Evolutionary conservation across 73 alveolate genomes (phyloP).

Genomic region (Effrenium voratum): DNA sequence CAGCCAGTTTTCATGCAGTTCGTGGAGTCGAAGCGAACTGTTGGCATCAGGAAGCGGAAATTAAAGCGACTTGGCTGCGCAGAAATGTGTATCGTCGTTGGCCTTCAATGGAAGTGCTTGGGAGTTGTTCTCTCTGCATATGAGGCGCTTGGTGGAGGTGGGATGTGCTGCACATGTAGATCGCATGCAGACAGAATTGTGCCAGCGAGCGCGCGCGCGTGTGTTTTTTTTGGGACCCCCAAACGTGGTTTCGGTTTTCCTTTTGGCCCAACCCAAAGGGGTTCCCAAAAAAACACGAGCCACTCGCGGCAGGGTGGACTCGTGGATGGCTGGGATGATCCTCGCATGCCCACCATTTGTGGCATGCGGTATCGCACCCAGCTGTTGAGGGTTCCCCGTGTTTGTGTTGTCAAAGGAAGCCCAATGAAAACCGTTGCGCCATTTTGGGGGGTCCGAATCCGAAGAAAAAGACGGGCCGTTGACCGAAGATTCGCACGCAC

Average conservation of each 20-base stretch:
- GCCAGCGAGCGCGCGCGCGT: no score
- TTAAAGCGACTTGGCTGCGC: constrained; percentile 95
- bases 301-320: constrained; percentile 95
- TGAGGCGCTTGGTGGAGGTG: constrained; percentile 55
- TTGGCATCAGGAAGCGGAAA: constrained; percentile 94
- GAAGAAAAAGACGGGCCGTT: not conserved
- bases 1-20: not conserved
- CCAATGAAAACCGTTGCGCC: not conserved
- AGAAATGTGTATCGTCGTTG: no score
- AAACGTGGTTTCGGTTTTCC: no score
- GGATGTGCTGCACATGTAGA: not conserved
- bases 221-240: no score
- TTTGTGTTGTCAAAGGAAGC: not conserved
- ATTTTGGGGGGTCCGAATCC: not conserved
- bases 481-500: not conserved
- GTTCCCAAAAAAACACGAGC: no score
- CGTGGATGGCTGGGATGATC: constrained; percentile 98
- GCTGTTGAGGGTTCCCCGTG: not conserved
- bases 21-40: not conserved
- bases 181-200: no score
- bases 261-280: no score
- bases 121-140: no score
- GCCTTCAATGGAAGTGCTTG: no score
- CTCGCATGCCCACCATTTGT: constrained; percentile 98
- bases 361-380: constrained; percentile 95